Base-by-base conservation (phyloP, 2,329 filamentous ascomycete genomes). In the Achaetomium macrosporum region DNA sequence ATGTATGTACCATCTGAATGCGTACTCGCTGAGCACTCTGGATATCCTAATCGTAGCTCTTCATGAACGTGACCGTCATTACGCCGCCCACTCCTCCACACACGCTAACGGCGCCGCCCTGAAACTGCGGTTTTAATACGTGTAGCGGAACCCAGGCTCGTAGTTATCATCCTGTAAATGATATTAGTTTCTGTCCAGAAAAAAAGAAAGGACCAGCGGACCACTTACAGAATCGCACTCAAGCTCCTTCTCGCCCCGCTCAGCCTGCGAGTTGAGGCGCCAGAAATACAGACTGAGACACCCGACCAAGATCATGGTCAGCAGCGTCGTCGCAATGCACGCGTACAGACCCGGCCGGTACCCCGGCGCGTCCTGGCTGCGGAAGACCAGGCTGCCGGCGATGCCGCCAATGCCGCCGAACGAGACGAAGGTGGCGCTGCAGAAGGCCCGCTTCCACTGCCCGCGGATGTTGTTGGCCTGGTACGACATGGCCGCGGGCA, bases 391-490 rank as follows among this genome's bases (percentile, higher is more conserved):
- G 59, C 80, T 82, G 25, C 87, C 87, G 1, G 81, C 80, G 57
- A 93, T 93, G 33, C 89, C 88, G 36, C 89, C 89, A 25, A 95
- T 73, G 2, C 87, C 88, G 8, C 88, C 88, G 46, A 87, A 82
- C 1, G 85, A 86, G 3, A 93, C 85, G 2, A 92, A 77, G 0
- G 84, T 85, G 2, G 88, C 87, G 54, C 82, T 87, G 66, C 82
- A 85, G 60, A 93, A 84, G 1, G 88, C 88, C 44, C 90, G 82
- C 73, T 92, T 95, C 88, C 88, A 95, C 71, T 93, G 88, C 0
- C 88, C 89, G 49, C 87, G 83, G 64, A 95, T 85, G 69, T 95
- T 95, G 71, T 92, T 93, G 40, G 88, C 87, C 71, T 92, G 88
- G 71, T 89, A 93, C 0, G 87, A 79, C 73, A 95, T 82, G 42